Base-by-base conservation (phyloP, 139 green algal species). In the Picochlorum sp. region DNA sequence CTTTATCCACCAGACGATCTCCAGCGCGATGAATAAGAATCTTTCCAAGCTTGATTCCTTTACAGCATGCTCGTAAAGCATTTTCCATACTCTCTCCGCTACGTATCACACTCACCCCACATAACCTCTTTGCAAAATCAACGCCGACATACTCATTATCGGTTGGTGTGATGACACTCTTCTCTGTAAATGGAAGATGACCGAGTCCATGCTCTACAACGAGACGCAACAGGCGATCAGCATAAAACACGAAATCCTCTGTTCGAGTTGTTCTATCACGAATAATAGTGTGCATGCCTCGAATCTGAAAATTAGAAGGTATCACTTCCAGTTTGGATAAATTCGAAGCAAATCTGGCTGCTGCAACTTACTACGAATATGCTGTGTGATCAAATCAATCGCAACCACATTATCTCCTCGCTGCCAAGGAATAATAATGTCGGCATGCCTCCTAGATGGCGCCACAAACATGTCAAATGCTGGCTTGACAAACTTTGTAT, bases 41-140 rank as follows among this genome's bases (percentile, higher is more conserved):
- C 78, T 99, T 99, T 63, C 94, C 94, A 28, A 99, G 92, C 78
- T 97, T 97, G 79, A 98, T 92, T 56, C 92, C 89, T 66, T 98
- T 95, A 77, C 90, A 96, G 81, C 94, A 99, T 54, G 88, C 91
- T 6, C 92, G 70, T 73, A 98, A 79, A 59, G 92, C 92, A 57
- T 90, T 94, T 80, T 98, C 92, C 92, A 98, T 98, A 61, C 73
- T 77, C 77, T 98, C 92, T 20, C 92, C 92, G 55, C 61, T 81
- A 57, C 92, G 85, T 64, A 98, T 97, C 65, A 98, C 87, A 57
- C 74, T 87, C 59, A 98, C 92, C 20, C 92, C 93, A 75, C 93
- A 98, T 45, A 98, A 76, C 52, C 84, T 88, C 45, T 88, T 86
- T 14, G 84, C 86, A 86, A 98, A 98, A 63, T 98, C 86, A 2